Evolutionary conservation across 176 grass and related monocot species (phyloP).

Genomic region (Eleusine coracana): DNA sequence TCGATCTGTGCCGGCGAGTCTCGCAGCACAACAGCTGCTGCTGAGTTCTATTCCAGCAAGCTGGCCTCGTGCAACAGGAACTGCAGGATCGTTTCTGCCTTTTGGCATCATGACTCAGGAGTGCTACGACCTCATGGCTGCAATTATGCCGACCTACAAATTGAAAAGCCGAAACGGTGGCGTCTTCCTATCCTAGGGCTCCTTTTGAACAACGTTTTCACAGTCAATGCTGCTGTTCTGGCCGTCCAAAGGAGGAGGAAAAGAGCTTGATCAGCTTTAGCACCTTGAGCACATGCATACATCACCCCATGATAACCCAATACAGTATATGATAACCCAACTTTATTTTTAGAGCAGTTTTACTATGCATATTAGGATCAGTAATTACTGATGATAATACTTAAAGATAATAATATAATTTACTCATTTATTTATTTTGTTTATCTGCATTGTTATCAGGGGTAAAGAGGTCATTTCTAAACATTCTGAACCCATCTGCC

Average conservation of each 20-base stretch:
- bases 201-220: not conserved
- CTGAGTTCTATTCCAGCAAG: not conserved
- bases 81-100: not conserved
- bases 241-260: not conserved
- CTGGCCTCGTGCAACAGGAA: not conserved
- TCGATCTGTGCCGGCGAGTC: not conserved
- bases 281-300: not conserved
- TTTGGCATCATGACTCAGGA: not conserved
- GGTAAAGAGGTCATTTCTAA: too few relatives aligned
- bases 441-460: too few relatives aligned
- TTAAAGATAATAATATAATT: too few relatives aligned
- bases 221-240: not conserved
- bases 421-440: too few relatives aligned
- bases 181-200: not conserved
- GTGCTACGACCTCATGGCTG: not conserved
- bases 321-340: not conserved
- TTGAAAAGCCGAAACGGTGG: not conserved
- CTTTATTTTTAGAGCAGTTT: not conserved
- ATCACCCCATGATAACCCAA: too few relatives aligned
- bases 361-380: too few relatives aligned
- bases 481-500: too few relatives aligned
- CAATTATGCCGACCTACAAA: not conserved
- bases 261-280: not conserved
- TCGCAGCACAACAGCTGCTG: not conserved
- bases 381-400: too few relatives aligned